phyloP scores from a whole-genome alignment of 371 early-diverging fungal species.

The Syncephalastrum sp. region DNA sequence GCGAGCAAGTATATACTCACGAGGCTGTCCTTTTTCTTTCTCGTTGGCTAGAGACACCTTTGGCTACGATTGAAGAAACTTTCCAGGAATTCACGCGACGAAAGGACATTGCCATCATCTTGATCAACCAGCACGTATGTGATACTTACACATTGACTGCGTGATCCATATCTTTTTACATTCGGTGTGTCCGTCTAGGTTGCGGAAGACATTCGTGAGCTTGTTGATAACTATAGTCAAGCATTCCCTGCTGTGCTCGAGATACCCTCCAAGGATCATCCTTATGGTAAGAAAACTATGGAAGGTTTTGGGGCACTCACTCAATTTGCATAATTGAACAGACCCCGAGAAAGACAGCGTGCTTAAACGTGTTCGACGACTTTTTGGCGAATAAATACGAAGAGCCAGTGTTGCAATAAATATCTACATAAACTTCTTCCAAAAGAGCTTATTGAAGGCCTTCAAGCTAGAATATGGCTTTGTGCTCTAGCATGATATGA shows the following conservation, averaged over 20 bases:
- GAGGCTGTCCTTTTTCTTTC: too few relatives aligned
- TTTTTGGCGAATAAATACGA: slow-evolving; percentile 76
- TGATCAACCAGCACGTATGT: slow-evolving; percentile 95
- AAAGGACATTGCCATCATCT: slow-evolving; percentile 96
- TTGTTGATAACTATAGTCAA: slow-evolving; percentile 86
- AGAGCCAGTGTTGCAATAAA: too few relatives aligned
- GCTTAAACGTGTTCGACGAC: slow-evolving; percentile 89
- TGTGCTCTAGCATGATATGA: too few relatives aligned
- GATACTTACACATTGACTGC: neutral
- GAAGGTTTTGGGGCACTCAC: slow-evolving; percentile 8
- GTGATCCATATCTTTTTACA: neutral
- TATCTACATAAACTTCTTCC: too few relatives aligned
- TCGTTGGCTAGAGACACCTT: slow-evolving; percentile 75
- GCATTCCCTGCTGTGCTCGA: slow-evolving; percentile 97
- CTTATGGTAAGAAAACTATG: slow-evolving; percentile 69
- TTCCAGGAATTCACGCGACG: slow-evolving; percentile 87
- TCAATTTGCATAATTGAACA: slow-evolving; percentile 13
- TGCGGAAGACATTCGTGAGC: slow-evolving; percentile 89
- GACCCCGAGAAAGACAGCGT: slow-evolving; percentile 92
- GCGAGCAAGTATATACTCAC: too few relatives aligned
- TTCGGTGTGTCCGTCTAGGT: slow-evolving; percentile 52
- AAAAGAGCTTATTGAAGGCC: too few relatives aligned
- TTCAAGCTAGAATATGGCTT: too few relatives aligned
- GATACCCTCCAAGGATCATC: slow-evolving; percentile 98
- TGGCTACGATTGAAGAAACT: slow-evolving; percentile 84